phyloP scores from a whole-genome alignment of 768 basidiomycete genomes.

The Kockovaella imperatae region DNA sequence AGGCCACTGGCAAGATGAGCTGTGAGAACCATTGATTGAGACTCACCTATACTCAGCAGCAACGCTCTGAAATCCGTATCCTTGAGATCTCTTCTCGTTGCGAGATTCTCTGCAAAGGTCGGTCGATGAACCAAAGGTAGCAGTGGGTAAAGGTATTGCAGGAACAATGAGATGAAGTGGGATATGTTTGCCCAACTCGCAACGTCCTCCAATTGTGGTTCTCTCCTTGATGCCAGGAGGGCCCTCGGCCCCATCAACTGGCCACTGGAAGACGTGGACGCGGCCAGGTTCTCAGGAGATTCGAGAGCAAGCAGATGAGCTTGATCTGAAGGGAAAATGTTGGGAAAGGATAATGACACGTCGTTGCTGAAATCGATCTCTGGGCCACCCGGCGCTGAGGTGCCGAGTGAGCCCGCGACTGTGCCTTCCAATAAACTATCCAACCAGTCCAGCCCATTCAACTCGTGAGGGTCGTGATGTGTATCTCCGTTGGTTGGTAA shows the following conservation, averaged over 20 bases:
- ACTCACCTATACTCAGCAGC: conserved; percentile 35
- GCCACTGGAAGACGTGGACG: neutral
- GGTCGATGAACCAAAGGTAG: conserved; percentile 35
- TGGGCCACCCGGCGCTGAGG: neutral
- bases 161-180: conserved; percentile 33
- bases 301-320: conserved; percentile 31
- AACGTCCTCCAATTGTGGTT: conserved; percentile 33
- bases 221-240: conserved; percentile 1
- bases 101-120: conserved; percentile 34
- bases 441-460: conserved; percentile 11
- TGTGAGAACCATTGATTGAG: neutral
- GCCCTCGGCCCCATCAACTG: neutral
- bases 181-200: conserved; percentile 33
- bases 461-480: neutral
- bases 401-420: conserved; percentile 5
- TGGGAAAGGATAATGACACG: neutral
- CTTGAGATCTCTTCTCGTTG: conserved; percentile 28
- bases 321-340: conserved; percentile 24
- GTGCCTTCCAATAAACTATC: conserved; percentile 17
- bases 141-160: conserved; percentile 34
- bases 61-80: conserved; percentile 36
- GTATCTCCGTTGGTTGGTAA: neutral
- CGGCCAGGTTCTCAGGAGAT: conserved; percentile 18
- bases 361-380: neutral
- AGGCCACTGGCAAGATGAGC: conserved; percentile 24